Conservation (phyloP, 2,329 filamentous ascomycete species). For the Colletotrichum chlorophyti region DNA sequence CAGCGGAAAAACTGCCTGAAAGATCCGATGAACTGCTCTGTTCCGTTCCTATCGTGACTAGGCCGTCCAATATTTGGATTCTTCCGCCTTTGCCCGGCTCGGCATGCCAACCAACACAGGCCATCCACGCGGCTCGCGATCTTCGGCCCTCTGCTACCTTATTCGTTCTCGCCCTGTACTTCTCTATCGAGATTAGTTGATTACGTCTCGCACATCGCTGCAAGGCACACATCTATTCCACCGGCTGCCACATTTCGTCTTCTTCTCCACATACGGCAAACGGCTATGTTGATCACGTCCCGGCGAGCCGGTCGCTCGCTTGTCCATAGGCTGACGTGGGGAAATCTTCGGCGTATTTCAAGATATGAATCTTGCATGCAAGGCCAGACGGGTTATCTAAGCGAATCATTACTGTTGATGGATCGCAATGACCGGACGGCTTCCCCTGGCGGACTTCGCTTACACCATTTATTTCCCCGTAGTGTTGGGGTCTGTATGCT, state of each 20-base stretch:
- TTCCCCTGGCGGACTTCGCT: neutral
- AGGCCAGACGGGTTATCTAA: neutral
- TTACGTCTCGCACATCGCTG: neutral
- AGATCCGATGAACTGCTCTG: neutral
- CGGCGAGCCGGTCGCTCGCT: too few species aligned
- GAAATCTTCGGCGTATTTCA: neutral
- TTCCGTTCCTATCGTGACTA: neutral
- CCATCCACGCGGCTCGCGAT: neutral
- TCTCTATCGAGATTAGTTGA: neutral
- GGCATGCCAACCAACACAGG: slow-evolving; percentile 3
- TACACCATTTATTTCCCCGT: neutral
- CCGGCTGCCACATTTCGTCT: neutral
- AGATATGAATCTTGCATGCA: neutral
- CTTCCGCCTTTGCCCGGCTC: slow-evolving; percentile 25
- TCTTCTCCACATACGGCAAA: neutral
- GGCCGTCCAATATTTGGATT: slow-evolving; percentile 1
- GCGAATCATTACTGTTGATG: too few species aligned
- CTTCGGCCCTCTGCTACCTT: neutral
- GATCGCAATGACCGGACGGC: too few species aligned
- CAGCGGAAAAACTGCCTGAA: neutral
- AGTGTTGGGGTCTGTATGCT: too few species aligned
- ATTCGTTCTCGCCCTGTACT: too few species aligned
- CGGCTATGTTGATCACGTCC: neutral
- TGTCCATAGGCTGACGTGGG: too few species aligned
- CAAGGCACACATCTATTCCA: slow-evolving; percentile 3